phyloP scores from a whole-genome alignment of 805 yeast genomes.

The Metschnikowia hibisci region DNA sequence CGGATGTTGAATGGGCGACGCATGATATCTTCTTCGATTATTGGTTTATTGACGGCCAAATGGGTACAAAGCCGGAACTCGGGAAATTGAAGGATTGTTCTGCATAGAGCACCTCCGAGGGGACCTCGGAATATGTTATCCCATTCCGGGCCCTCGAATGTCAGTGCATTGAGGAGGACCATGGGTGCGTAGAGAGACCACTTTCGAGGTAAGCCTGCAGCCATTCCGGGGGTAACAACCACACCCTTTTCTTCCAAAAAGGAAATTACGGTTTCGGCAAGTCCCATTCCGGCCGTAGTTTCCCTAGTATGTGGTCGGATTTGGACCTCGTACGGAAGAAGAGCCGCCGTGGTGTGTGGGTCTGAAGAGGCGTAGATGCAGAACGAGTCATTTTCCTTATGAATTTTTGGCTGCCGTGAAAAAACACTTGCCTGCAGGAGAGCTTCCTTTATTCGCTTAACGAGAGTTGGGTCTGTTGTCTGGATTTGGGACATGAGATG shows the following conservation, averaged over 20 bases:
- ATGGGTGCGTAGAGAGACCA: conserved; percentile 68
- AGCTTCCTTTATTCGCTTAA: conserved; percentile 10
- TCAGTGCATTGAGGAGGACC: conserved; percentile 50
- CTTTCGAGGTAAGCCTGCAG: conserved; percentile 40
- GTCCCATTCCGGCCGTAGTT: neutral
- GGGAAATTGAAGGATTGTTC: conserved; percentile 2
- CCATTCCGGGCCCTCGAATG: conserved; percentile 44
- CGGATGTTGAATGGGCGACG: conserved; percentile 61
- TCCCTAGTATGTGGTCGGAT: neutral
- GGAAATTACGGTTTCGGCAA: neutral
- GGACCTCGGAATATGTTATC: neutral
- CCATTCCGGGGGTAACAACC: neutral
- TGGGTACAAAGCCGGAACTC: conserved; percentile 41
- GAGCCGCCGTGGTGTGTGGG: neutral
- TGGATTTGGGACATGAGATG: conserved; percentile 8
- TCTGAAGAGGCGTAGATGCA: conserved; percentile 4
- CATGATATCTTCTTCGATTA: conserved; percentile 49
- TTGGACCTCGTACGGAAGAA: neutral
- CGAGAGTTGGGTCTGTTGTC: conserved; percentile 8
- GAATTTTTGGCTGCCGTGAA: conserved; percentile 10
- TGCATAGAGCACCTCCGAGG: conserved; percentile 16
- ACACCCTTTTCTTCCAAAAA: neutral
- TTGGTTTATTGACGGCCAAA: conserved; percentile 70
- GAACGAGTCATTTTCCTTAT: conserved; percentile 1
- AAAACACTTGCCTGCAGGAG: conserved; percentile 8